Percentiles rank a stretch among this genome's conserved stretches.
phyloP scores from a whole-genome alignment of 352 stramenopile genomes.

The Nothophytophthora sp. region DNA sequence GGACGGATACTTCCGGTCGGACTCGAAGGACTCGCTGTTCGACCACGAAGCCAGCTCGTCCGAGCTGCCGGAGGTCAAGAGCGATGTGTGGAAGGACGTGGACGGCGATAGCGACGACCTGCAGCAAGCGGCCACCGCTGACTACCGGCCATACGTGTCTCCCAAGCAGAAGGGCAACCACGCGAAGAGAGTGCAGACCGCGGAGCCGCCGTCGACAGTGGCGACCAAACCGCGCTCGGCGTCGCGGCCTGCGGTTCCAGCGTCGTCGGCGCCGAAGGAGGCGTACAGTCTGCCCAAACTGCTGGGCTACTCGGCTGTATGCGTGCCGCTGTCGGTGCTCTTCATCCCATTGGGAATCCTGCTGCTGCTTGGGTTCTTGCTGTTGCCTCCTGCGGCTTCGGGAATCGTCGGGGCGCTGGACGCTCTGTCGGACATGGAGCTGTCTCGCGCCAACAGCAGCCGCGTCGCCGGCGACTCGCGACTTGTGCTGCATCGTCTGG shows the following conservation, averaged over 20 bases:
- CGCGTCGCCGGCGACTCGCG: slow-evolving; percentile 46
- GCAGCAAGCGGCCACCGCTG: slow-evolving; percentile 23
- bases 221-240: slow-evolving; percentile 21
- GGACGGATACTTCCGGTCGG: slow-evolving; percentile 40
- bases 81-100: slow-evolving; percentile 38
- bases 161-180: slow-evolving; percentile 50
- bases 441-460: slow-evolving; percentile 76
- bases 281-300: slow-evolving; percentile 66
- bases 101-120: slow-evolving; percentile 23
- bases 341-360: slow-evolving; percentile 61
- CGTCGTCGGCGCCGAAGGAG: slow-evolving; percentile 14
- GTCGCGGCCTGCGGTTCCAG: slow-evolving; percentile 8
- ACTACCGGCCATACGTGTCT: slow-evolving; percentile 58
- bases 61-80: slow-evolving; percentile 28
- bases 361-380: slow-evolving; percentile 55
- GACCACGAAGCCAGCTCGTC: slow-evolving; percentile 33
- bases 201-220: slow-evolving; percentile 21
- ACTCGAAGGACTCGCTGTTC: slow-evolving; percentile 62
- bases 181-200: slow-evolving; percentile 27
- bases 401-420: slow-evolving; percentile 63
- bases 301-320: slow-evolving; percentile 58
- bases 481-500: slow-evolving; percentile 60
- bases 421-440: slow-evolving; percentile 71
- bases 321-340: slow-evolving; percentile 54
- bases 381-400: slow-evolving; percentile 52